phyloP scores from a whole-genome alignment of 2,329 filamentous ascomycete species.

The Gaeumannomyces tritici region DNA sequence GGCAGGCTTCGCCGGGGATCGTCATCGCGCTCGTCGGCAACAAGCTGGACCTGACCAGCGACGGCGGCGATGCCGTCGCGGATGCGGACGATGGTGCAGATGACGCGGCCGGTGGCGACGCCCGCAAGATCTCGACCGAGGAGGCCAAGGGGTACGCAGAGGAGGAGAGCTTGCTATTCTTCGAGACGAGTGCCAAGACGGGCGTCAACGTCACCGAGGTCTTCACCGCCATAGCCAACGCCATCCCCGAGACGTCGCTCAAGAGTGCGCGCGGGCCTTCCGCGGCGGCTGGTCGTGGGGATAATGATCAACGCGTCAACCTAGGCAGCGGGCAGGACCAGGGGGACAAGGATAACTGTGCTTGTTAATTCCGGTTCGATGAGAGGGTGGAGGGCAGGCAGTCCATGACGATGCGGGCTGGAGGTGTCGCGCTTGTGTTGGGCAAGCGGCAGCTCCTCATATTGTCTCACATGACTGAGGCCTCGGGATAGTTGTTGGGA shows the following conservation, averaged over 20 bases:
- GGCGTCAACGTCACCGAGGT: constrained; percentile 91
- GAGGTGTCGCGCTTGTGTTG: no score
- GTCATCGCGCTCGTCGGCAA: constrained; percentile 96
- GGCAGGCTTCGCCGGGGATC: constrained; percentile 91
- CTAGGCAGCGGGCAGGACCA: constrained; percentile 63
- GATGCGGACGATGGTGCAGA: constrained; percentile 44
- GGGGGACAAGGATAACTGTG: constrained; percentile 82
- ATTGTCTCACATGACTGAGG: neutral
- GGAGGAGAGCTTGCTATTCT: constrained; percentile 89
- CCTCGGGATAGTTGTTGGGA: neutral
- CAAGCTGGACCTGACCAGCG: constrained; percentile 81
- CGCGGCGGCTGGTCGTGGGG: constrained; percentile 46
- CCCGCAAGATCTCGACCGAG: constrained; percentile 79
- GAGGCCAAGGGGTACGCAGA: constrained; percentile 91
- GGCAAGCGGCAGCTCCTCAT: no score
- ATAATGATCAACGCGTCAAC: constrained; percentile 71
- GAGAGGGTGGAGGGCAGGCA: no score
- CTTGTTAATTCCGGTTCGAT: constrained; percentile 49
- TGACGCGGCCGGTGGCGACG: constrained; percentile 50
- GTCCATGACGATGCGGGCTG: no score
- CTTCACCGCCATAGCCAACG: constrained; percentile 96
- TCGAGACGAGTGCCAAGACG: constrained; percentile 96
- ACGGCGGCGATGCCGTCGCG: constrained; percentile 37
- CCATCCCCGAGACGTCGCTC: constrained; percentile 91
- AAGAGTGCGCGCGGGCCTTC: constrained; percentile 76